Conservation (phyloP, 768 basidiomycete genomes). For the Termitomyces sp. region DNA sequence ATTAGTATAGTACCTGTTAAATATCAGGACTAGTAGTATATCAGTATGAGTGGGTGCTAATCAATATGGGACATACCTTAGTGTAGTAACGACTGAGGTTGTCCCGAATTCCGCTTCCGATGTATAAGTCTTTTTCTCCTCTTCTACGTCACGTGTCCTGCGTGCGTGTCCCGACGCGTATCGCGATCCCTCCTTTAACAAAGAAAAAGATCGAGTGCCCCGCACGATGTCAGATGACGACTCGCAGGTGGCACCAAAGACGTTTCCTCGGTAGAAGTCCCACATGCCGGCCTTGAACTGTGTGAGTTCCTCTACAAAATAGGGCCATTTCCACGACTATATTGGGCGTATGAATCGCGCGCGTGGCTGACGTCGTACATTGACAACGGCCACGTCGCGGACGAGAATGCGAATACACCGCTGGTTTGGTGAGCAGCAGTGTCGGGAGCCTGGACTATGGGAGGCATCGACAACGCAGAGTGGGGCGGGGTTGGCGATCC, state of each 20-base stretch:
- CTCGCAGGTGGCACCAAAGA: slow-evolving; percentile 60
- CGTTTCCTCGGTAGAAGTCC: slow-evolving; percentile 59
- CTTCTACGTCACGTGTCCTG: too few relatives aligned
- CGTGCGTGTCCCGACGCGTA: too few relatives aligned
- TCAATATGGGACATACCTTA: too few relatives aligned
- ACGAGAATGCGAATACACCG: slow-evolving; percentile 31
- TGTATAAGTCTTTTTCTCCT: too few relatives aligned
- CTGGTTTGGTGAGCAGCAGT: slow-evolving; percentile 12
- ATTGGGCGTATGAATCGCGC: slow-evolving; percentile 46
- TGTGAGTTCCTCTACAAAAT: slow-evolving; percentile 67
- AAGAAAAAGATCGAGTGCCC: too few relatives aligned
- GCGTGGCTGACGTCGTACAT: slow-evolving; percentile 56
- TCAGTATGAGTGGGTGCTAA: too few relatives aligned
- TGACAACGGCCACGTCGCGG: slow-evolving; percentile 65
- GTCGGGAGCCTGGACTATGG: too few relatives aligned
- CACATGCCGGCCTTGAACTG: slow-evolving; percentile 84
- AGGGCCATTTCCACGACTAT: slow-evolving; percentile 74
- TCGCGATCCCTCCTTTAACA: too few relatives aligned
- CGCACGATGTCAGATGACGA: neutral
- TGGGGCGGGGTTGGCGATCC: slow-evolving; percentile 28
- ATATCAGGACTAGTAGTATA: too few relatives aligned
- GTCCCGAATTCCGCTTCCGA: too few relatives aligned
- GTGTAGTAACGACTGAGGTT: too few relatives aligned
- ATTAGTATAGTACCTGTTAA: too few relatives aligned
- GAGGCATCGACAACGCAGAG: slow-evolving; percentile 21